Evolutionary conservation across 495 filamentous ascomycete genomes (phyloP).

Genomic region (Hypoxylon fuscum): DNA sequence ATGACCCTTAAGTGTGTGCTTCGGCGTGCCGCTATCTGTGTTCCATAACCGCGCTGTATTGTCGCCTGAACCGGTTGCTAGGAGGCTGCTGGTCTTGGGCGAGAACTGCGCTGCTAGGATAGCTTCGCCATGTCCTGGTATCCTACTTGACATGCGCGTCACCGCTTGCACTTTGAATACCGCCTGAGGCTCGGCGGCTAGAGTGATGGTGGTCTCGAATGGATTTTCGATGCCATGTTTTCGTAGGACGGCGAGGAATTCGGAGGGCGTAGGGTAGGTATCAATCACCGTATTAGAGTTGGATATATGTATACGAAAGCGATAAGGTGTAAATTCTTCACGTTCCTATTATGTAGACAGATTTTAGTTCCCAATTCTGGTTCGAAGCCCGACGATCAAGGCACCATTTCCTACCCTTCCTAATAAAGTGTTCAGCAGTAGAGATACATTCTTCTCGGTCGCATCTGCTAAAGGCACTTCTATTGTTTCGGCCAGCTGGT

Average conservation of each 20-base stretch:
- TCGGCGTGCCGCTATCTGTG: conserved; percentile 90
- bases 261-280: conserved; percentile 68
- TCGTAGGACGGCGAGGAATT: conserved; percentile 56
- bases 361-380: conserved; percentile 13
- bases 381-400: conserved; percentile 4
- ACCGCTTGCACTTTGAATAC: conserved; percentile 95
- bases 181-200: conserved; percentile 89
- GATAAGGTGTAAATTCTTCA: conserved; percentile 85
- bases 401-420: conserved; percentile 69
- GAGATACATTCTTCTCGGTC: conserved; percentile 86
- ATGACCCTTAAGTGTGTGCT: conserved; percentile 91
- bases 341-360: conserved; percentile 57
- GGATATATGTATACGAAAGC: conserved; percentile 76
- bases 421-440: conserved; percentile 88
- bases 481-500: conserved; percentile 69
- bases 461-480: conserved; percentile 87
- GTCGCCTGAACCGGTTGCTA: conserved; percentile 92
- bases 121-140: conserved; percentile 89
- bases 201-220: conserved; percentile 66
- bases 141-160: conserved; percentile 85
- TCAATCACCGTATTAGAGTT: conserved; percentile 71
- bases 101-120: conserved; percentile 93
- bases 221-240: conserved; percentile 60
- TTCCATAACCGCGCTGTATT: conserved; percentile 95
- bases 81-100: conserved; percentile 76